These are phyloP conservation scores for Globisporangium lucens DNA, from an alignment of 352 stramenopile species.

Conservation along the genomic window DNA sequence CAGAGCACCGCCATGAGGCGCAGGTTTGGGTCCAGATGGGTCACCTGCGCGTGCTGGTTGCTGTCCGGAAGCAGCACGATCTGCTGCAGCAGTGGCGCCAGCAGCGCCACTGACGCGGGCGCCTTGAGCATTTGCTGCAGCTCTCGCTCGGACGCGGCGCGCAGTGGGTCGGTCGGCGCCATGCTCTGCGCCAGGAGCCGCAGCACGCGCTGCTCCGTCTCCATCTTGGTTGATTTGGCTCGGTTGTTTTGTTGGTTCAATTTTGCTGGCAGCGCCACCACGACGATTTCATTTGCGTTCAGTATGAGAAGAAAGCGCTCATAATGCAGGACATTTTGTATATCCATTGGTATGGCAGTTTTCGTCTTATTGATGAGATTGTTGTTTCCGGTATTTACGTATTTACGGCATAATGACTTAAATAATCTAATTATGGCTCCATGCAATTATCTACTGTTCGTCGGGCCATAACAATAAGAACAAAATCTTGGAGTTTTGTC, in stretches of 20 bases:
- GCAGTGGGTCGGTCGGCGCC: slow-evolving; percentile 31
- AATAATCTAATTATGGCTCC: not conserved
- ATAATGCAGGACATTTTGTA: not conserved
- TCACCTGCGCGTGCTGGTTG: slow-evolving; percentile 30
- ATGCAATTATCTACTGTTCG: too few relatives aligned
- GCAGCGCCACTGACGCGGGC: slow-evolving; percentile 22
- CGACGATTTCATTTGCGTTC: not conserved
- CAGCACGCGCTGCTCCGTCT: slow-evolving; percentile 31
- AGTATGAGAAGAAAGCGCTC: not conserved
- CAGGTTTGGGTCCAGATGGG: slow-evolving; percentile 38
- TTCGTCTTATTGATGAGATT: too few relatives aligned
- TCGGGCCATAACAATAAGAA: too few relatives aligned
- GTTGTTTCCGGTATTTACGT: too few relatives aligned
- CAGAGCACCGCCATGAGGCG: slow-evolving; percentile 69
- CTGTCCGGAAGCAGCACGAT: slow-evolving; percentile 34
- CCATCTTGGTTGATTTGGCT: slow-evolving; percentile 20
- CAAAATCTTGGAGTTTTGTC: too few relatives aligned
- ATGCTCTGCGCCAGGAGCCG: slow-evolving; percentile 54
- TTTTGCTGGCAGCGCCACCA: slow-evolving; percentile 5
- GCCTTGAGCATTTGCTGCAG: slow-evolving; percentile 30
- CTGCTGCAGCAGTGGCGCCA: slow-evolving; percentile 45
- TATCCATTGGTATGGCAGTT: not conserved
- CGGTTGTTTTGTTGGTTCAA: not conserved
- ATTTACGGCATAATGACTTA: not conserved
- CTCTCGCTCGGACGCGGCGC: slow-evolving; percentile 47